A percentile compares a stretch with the other conserved stretches of the same genome.
Evolutionary conservation across 129 eudicot genomes (phyloP).

Genomic region (Scalesia atractyloides): DNA sequence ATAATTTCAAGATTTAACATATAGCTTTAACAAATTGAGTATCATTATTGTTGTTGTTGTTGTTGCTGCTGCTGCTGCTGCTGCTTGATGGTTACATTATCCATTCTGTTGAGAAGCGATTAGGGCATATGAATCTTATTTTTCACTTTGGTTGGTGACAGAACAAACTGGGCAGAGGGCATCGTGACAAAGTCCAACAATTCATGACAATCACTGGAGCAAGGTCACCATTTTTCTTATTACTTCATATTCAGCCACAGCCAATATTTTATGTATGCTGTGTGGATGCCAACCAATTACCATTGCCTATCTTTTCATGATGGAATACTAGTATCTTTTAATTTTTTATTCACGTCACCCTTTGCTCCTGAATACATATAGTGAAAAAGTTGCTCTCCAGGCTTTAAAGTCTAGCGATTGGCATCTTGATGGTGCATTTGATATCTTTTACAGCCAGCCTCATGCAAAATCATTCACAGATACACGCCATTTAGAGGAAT

Average conservation of each 20-base stretch:
- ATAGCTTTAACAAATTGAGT: neutral
- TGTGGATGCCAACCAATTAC: neutral
- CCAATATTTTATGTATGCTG: too few species aligned
- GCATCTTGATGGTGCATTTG: slow-evolving; percentile 96
- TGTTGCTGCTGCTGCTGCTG: too few species aligned
- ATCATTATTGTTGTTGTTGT: neutral
- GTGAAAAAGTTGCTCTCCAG: slow-evolving; percentile 84
- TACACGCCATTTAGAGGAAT: slow-evolving; percentile 75
- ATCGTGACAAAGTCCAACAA: slow-evolving; percentile 94
- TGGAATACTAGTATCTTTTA: neutral
- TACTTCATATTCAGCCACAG: neutral
- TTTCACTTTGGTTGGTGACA: slow-evolving; percentile 26
- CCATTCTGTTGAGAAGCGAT: neutral
- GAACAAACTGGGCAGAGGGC: slow-evolving; percentile 93
- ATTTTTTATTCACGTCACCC: neutral
- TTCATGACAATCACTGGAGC: slow-evolving; percentile 86
- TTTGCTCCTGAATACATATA: slow-evolving; percentile 39
- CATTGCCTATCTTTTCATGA: neutral
- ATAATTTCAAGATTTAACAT: neutral
- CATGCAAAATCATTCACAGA: slow-evolving; percentile 69
- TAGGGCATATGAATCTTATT: neutral
- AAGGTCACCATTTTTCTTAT: slow-evolving; percentile 43
- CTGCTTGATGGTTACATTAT: neutral
- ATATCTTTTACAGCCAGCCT: slow-evolving; percentile 88
- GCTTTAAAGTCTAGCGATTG: slow-evolving; percentile 81